These are phyloP conservation scores for Penicillium lividum DNA, from an alignment of 495 filamentous ascomycete species.

Conservation along the genomic window DNA sequence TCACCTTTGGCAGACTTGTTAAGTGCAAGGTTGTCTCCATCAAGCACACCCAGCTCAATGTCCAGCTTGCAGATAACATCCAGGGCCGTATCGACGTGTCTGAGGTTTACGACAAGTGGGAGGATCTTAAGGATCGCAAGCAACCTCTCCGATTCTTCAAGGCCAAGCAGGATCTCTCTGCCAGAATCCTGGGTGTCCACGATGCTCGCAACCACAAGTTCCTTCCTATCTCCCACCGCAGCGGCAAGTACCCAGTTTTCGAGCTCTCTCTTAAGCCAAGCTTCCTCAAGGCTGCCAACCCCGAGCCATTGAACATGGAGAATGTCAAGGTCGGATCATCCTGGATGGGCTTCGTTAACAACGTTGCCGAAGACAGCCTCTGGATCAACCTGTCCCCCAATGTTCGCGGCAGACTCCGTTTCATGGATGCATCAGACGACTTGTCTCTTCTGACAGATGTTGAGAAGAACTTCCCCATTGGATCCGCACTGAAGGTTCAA, in stretches of 20 bases:
- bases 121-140: conserved; percentile 80
- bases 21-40: conserved; percentile 77
- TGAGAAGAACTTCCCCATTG: conserved; percentile 81
- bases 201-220: conserved; percentile 89
- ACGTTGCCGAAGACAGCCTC: conserved; percentile 69
- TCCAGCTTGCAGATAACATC: conserved; percentile 83
- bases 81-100: conserved; percentile 90
- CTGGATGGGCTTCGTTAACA: conserved; percentile 86
- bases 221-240: conserved; percentile 84
- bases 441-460: conserved; percentile 72
- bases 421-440: conserved; percentile 84
- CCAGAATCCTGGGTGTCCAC: conserved; percentile 82
- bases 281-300: conserved; percentile 55
- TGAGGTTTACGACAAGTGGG: conserved; percentile 83
- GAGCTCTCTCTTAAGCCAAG: conserved; percentile 86
- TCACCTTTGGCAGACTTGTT: conserved; percentile 70
- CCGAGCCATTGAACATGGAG: conserved; percentile 67
- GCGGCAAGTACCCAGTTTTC: conserved; percentile 73
- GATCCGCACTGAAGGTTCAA: conserved; percentile 76
- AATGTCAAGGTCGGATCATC: conserved; percentile 68
- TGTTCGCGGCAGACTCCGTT: conserved; percentile 77
- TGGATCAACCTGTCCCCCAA: conserved; percentile 94
- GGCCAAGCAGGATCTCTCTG: conserved; percentile 66
- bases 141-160: conserved; percentile 72
- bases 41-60: conserved; percentile 89